Conservation (phyloP, 495 filamentous ascomycete genomes). For the Endocarpon pusillum region DNA sequence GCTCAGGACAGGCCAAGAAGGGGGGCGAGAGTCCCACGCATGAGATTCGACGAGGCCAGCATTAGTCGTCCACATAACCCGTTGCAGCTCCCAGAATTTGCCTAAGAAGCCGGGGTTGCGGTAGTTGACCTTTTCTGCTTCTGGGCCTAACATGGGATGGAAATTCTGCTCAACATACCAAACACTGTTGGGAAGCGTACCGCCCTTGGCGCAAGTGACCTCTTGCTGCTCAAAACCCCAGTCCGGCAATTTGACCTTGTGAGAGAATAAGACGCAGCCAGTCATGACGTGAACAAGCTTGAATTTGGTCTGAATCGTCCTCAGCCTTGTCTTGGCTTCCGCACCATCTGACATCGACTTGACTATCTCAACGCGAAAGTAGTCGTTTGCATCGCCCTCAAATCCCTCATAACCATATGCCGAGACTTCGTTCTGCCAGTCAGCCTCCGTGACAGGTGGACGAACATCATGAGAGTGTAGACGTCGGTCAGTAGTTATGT, state of each 20-base stretch:
- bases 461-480: conserved; percentile 94
- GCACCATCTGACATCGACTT: conserved; percentile 71
- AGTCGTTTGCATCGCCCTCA: conserved; percentile 87
- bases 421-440: conserved; percentile 97
- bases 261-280: conserved; percentile 88
- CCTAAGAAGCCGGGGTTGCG: conserved; percentile 87
- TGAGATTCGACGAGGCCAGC: conserved; percentile 92
- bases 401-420: conserved; percentile 97
- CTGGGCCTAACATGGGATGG: conserved; percentile 54
- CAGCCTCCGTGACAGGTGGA: conserved; percentile 91
- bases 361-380: conserved; percentile 88
- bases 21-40: conserved; percentile 91
- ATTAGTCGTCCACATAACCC: conserved; percentile 98
- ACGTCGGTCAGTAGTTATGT: conserved; percentile 63
- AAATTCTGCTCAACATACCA: conserved; percentile 91
- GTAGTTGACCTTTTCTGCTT: conserved; percentile 90
- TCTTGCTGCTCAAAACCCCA: conserved; percentile 98
- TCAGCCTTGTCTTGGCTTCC: conserved; percentile 64
- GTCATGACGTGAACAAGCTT: conserved; percentile 91
- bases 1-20: conserved; percentile 80
- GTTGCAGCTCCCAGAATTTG: conserved; percentile 98
- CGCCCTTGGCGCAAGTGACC: conserved; percentile 87
- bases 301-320: conserved; percentile 96
- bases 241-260: conserved; percentile 94
- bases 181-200: conserved; percentile 84